Percentiles rank a stretch among this genome's conserved stretches.
Conservation (phyloP, 2,329 filamentous ascomycete species). For the Ascochyta viciae-villosae region DNA sequence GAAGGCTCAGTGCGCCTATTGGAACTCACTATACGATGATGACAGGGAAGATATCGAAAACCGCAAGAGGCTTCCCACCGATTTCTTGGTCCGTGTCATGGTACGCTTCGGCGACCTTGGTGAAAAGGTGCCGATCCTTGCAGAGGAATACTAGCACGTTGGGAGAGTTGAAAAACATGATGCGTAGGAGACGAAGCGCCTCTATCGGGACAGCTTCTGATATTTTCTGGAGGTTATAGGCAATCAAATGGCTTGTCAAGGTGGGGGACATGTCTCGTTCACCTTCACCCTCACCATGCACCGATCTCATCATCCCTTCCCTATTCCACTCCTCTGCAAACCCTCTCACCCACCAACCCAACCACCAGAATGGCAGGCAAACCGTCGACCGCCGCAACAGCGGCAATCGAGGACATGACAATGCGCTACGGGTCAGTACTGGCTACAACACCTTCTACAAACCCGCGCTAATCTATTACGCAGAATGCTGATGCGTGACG, state of each 20-base stretch:
- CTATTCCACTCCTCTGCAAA: neutral
- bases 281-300: neutral
- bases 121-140: neutral
- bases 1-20: neutral
- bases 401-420: neutral
- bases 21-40: neutral
- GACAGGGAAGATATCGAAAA: neutral
- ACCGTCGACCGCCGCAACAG: neutral
- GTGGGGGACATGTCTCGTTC: too few relatives aligned
- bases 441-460: neutral
- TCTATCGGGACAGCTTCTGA: too few relatives aligned
- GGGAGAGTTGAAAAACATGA: too few relatives aligned
- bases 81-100: constrained; percentile 2
- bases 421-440: neutral
- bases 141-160: too few relatives aligned
- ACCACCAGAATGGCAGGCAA: neutral
- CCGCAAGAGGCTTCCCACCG: neutral
- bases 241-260: too few relatives aligned
- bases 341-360: neutral
- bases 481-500: neutral
- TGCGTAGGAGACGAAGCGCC: too few relatives aligned
- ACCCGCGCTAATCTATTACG: neutral
- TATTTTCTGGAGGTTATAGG: too few relatives aligned
- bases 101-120: neutral
- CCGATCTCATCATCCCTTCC: neutral